These are phyloP conservation scores for Helotiales sp. DNA, from an alignment of 2,329 filamentous ascomycete species.

Conservation along the genomic window DNA sequence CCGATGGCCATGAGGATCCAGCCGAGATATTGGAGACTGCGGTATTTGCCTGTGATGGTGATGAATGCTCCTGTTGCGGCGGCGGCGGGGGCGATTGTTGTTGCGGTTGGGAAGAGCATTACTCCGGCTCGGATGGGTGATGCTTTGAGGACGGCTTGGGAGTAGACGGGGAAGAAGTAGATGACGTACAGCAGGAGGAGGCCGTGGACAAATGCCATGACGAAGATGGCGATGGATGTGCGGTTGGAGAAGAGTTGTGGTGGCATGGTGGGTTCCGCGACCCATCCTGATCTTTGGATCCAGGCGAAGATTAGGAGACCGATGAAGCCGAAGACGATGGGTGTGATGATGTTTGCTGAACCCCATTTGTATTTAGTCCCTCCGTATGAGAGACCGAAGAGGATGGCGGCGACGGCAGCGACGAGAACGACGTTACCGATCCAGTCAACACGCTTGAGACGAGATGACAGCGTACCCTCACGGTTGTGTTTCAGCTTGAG, in stretches of 20 bases:
- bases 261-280: slow-evolving; percentile 75
- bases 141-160: slow-evolving; percentile 53
- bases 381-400: slow-evolving; percentile 81
- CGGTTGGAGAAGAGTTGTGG: slow-evolving; percentile 65
- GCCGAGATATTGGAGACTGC: slow-evolving; percentile 57
- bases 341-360: slow-evolving; percentile 20
- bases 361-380: slow-evolving; percentile 65
- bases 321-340: slow-evolving; percentile 62
- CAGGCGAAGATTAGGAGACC: slow-evolving; percentile 60
- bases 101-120: slow-evolving; percentile 68
- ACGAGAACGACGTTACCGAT: slow-evolving; percentile 58
- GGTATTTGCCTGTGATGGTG: slow-evolving; percentile 65
- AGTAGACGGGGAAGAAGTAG: slow-evolving; percentile 59
- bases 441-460: slow-evolving; percentile 60
- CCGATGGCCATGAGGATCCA: slow-evolving; percentile 63
- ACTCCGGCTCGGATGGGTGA: slow-evolving; percentile 71
- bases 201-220: slow-evolving; percentile 71
- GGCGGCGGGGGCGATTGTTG: slow-evolving; percentile 65
- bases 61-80: slow-evolving; percentile 55
- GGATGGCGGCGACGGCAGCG: slow-evolving; percentile 77
- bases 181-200: slow-evolving; percentile 38
- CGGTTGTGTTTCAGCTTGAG: slow-evolving; percentile 58
- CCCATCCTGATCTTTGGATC: slow-evolving; percentile 29
- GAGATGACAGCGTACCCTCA: slow-evolving; percentile 46
- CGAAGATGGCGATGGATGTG: slow-evolving; percentile 66